Evolutionary conservation across 306 rosid species (phyloP).

Genomic region (Nissolia schottii): DNA sequence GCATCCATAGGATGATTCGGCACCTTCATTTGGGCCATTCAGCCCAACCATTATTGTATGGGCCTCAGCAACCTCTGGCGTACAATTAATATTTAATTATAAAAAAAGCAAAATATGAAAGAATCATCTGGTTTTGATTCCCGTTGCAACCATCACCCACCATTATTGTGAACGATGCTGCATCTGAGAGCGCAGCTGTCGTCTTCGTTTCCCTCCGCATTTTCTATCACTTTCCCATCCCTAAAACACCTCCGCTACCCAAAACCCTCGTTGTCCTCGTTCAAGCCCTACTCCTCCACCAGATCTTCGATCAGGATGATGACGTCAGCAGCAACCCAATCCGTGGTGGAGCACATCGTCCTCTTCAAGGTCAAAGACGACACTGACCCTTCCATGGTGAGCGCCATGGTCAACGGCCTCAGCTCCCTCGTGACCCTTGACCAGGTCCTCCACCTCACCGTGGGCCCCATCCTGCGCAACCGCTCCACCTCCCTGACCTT

Average conservation of each 20-base stretch:
- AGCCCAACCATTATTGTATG: background rate
- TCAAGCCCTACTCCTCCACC: conserved; percentile 13
- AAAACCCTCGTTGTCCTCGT: too few species aligned
- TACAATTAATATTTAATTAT: too few species aligned
- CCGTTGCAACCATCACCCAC: background rate
- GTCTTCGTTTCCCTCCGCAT: background rate
- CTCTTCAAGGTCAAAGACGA: conserved; percentile 79
- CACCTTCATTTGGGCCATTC: background rate
- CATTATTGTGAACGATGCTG: conserved; percentile 11
- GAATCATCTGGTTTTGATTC: background rate
- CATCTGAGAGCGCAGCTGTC: conserved; percentile 22
- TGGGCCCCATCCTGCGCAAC: conserved; percentile 59
- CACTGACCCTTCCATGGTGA: conserved; percentile 57
- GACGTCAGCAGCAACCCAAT: conserved; percentile 16
- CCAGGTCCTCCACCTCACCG: conserved; percentile 57
- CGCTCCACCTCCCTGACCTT: conserved; percentile 57
- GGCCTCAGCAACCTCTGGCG: background rate
- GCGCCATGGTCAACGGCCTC: conserved; percentile 52
- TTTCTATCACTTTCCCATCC: conserved; percentile 25
- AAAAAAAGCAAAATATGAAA: background rate
- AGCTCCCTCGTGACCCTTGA: conserved; percentile 51
- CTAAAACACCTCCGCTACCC: conserved; percentile 21
- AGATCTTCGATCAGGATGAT: conserved; percentile 25
- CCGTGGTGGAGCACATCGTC: conserved; percentile 70
- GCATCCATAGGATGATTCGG: background rate